Percentiles rank a stretch among this genome's conserved stretches.
Evolutionary conservation across 1,284 basidiomycete species (phyloP).

Genomic region (Cryptococcus sp.): DNA sequence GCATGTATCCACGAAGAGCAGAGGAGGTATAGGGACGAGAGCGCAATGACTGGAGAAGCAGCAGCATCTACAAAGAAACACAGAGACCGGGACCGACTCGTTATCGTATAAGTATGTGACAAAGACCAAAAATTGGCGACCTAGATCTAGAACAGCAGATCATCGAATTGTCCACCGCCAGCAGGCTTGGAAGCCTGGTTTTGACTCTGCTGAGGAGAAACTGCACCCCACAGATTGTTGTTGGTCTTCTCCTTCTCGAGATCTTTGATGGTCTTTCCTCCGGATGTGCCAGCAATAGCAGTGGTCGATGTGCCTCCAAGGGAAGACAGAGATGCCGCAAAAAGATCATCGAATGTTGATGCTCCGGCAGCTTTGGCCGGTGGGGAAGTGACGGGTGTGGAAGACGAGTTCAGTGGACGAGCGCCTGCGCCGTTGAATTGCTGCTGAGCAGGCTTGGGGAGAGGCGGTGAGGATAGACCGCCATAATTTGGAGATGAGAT

Average conservation of each 20-base stretch:
- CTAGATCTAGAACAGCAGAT: background rate
- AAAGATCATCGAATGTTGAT: conserved; percentile 79
- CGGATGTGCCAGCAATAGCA: conserved; percentile 1
- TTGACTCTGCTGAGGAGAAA: background rate
- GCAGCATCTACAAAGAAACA: too few relatives aligned
- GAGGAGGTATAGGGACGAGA: background rate
- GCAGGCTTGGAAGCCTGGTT: background rate
- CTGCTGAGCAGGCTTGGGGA: conserved; percentile 12
- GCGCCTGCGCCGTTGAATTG: conserved; percentile 14
- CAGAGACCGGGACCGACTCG: too few relatives aligned
- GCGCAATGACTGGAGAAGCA: background rate
- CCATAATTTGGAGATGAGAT: conserved; percentile 27
- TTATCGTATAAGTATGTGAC: too few relatives aligned
- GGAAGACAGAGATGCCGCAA: conserved; percentile 76
- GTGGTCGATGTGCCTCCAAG: conserved; percentile 28
- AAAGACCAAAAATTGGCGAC: too few relatives aligned
- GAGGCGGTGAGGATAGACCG: conserved; percentile 13
- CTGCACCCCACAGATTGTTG: conserved; percentile 68
- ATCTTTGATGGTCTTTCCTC: conserved; percentile 78
- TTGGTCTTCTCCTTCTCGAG: conserved; percentile 80
- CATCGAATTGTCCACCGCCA: background rate
- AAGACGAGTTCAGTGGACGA: conserved; percentile 26
- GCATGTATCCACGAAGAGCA: background rate
- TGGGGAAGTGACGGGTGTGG: conserved; percentile 37
- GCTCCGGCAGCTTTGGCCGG: conserved; percentile 17